Evolutionary conservation across 2,329 filamentous ascomycete genomes (phyloP), one percentile per base, ranked within the genome.

Genomic region (Aspergillus pseudonomiae): DNA sequence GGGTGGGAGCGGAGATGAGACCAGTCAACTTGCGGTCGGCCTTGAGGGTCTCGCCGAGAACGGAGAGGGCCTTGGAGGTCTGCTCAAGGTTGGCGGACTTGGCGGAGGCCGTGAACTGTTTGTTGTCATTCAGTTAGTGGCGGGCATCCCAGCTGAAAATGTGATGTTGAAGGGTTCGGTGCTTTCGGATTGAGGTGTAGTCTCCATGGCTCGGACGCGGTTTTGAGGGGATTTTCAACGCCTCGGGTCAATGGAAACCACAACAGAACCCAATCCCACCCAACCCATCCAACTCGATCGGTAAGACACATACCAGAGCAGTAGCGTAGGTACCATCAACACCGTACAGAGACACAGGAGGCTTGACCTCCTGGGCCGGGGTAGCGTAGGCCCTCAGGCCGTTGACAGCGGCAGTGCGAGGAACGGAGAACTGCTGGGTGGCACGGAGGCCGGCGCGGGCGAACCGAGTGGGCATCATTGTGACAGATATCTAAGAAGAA

Each of bases 241-340:
- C 55, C 57, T 66, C 67, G 67, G 67, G 61, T 66, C 39, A 68
- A 68, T 57, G 66, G 67, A 61, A 57, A 62, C n/a, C 32, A 55
- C 52, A 39, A 55, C 52, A 39, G 10, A 24, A 39, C 21, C 34
- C 30, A 26, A 39, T 39, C n/a, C 32, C 14, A 39, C 34, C 52
- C 52, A 59, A 53, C 55, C 34, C 55, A 30, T 45, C 57, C 16
- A 24, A 24, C 32, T 32, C 12, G 48, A 48, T 55, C 30, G 21
- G n/a, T 26, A 60, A 58, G 28, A 43, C 56, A 80, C 92, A 81
- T 94, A 99, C 95, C 89, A 99, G 87, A 85, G 95, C 95, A 84
- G 91, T 93, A 80, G 95, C 95, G 85, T 99, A 99, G 79, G 94
- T 98, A 82, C 95, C 95, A 83, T 98, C 95, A 78, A 99, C 85